A percentile compares a stretch with the other conserved stretches of the same genome.
Evolutionary conservation across 2,329 filamentous ascomycete genomes (phyloP).

Genomic region (Diaporthe helianthi): DNA sequence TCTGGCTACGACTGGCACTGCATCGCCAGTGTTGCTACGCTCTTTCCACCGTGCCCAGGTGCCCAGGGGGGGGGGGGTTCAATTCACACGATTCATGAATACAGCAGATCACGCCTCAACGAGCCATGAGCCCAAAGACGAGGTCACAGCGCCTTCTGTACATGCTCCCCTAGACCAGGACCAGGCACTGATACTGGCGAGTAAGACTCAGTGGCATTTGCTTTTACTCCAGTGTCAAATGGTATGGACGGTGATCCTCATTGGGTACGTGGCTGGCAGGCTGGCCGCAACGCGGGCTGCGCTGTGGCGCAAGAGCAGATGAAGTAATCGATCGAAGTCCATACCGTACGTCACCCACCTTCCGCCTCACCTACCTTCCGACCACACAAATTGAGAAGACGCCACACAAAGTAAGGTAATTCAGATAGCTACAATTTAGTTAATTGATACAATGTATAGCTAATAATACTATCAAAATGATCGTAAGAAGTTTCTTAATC

Average conservation of each 20-base stretch:
- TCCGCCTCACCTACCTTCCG: no score
- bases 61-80: no score
- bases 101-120: not conserved
- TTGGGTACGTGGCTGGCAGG: not conserved
- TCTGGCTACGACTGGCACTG: not conserved
- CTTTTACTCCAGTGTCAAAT: not conserved
- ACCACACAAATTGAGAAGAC: no score
- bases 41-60: not conserved
- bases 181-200: not conserved
- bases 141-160: slow-evolving; percentile 8
- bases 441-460: no score
- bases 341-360: no score
- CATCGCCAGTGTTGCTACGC: not conserved
- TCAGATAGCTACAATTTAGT: no score
- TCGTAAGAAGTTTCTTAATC: no score
- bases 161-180: slow-evolving; percentile 1
- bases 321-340: not conserved
- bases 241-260: not conserved
- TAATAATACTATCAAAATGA: no score
- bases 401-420: no score
- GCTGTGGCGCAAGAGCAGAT: not conserved
- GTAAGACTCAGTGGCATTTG: not conserved
- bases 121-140: not conserved
- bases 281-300: not conserved
- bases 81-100: slow-evolving; percentile 8